phyloP scores from a whole-genome alignment of 2,329 filamentous ascomycete species.

The Paracorniculantispora psalliotae region DNA sequence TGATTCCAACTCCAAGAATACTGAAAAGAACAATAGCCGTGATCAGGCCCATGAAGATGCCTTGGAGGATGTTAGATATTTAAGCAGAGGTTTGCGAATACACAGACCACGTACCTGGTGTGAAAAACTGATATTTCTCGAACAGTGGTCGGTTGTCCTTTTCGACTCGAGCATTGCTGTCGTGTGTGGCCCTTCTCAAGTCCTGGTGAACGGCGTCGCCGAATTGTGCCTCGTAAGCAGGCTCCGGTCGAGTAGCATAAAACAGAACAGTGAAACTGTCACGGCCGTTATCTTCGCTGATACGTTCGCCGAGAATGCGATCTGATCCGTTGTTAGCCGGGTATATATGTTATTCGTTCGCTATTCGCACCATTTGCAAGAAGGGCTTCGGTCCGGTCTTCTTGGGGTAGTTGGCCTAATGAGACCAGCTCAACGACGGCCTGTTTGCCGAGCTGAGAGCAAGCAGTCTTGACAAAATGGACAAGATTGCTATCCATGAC shows the following conservation, averaged over 20 bases:
- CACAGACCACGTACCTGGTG: constrained; percentile 58
- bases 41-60: constrained; percentile 82
- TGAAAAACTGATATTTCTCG: constrained; percentile 92
- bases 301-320: constrained; percentile 45
- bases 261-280: constrained; percentile 71
- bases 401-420: constrained; percentile 36
- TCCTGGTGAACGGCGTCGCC: constrained; percentile 62
- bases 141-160: constrained; percentile 58
- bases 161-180: constrained; percentile 13
- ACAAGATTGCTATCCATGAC: constrained; percentile 37
- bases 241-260: constrained; percentile 55
- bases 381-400: constrained; percentile 39
- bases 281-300: constrained; percentile 34
- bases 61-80: constrained; percentile 38
- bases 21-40: constrained; percentile 65
- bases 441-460: constrained; percentile 34
- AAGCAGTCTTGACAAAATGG: constrained; percentile 42
- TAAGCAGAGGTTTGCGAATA: not conserved
- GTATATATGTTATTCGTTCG: not conserved
- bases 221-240: constrained; percentile 61
- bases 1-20: constrained; percentile 75
- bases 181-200: constrained; percentile 53
- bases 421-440: constrained; percentile 35
- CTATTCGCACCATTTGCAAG: constrained; percentile 42
- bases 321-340: constrained; percentile 32